A percentile compares a stretch with the other conserved stretches of the same genome.
Conservation (phyloP, 2,329 filamentous ascomycete species). For the Ustilaginoidea virens region DNA sequence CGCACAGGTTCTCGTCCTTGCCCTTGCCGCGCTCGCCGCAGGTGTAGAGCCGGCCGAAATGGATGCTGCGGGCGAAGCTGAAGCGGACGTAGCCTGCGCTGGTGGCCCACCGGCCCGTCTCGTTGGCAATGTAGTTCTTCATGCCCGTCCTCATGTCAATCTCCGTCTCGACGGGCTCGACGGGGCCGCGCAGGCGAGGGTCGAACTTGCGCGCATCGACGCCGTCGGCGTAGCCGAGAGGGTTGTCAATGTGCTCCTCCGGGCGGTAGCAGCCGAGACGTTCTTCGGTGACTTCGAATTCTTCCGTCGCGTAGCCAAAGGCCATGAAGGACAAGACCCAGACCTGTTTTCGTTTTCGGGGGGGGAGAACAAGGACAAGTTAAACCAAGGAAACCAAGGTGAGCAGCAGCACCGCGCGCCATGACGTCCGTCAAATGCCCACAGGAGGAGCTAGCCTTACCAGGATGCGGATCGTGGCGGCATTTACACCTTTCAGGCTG, state of each 20-base stretch:
- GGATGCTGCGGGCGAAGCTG: conserved; percentile 59
- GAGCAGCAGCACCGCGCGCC: too few species aligned
- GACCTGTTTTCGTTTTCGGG: too few species aligned
- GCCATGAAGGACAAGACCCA: conserved; percentile 72
- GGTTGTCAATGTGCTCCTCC: conserved; percentile 62
- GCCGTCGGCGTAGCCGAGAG: conserved; percentile 74
- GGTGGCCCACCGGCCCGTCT: conserved; percentile 74
- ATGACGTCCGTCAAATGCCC: too few species aligned
- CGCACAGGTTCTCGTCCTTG: conserved; percentile 63
- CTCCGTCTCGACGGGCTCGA: conserved; percentile 54
- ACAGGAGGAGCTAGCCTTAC: conserved; percentile 25
- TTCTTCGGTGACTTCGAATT: conserved; percentile 73
- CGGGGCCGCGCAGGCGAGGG: conserved; percentile 63
- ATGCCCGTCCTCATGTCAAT: conserved; percentile 72
- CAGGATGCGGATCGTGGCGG: conserved; percentile 62
- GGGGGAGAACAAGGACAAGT: neutral
- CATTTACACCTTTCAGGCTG: conserved; percentile 63
- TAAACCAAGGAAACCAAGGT: neutral
- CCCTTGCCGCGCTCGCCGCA: conserved; percentile 44
- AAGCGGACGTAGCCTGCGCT: conserved; percentile 72
- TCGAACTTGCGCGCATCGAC: conserved; percentile 74
- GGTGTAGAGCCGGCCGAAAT: conserved; percentile 63
- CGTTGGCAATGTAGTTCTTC: conserved; percentile 98
- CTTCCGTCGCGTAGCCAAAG: conserved; percentile 72
- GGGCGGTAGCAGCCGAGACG: conserved; percentile 68